These are phyloP conservation scores for Lotus japonicus DNA, from an alignment of 306 rosid species.

Conservation along the genomic window DNA sequence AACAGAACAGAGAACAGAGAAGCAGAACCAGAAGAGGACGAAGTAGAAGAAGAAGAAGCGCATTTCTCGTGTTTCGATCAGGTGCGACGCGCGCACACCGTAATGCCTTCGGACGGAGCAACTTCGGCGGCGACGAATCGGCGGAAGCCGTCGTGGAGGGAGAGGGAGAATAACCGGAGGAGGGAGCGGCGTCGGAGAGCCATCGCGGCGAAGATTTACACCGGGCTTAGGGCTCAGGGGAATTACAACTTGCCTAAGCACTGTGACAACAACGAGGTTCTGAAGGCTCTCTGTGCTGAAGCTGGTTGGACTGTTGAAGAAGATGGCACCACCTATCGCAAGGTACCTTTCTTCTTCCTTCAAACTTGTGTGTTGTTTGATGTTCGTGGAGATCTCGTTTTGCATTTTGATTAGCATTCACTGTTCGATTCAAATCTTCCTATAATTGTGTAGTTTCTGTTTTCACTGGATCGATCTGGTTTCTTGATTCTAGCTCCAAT, in stretches of 20 bases:
- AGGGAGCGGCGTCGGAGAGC: constrained; percentile 89
- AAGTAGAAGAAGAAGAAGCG: no score
- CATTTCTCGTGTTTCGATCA: constrained; percentile 63
- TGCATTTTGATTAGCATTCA: neutral
- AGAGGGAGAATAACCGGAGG: constrained; percentile 86
- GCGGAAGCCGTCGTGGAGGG: constrained; percentile 97
- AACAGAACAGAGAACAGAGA: neutral
- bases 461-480: constrained; percentile 13
- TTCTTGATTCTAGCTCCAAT: neutral
- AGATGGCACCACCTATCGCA: constrained; percentile 88
- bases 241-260: constrained; percentile 86
- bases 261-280: constrained; percentile 86
- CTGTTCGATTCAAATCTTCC: constrained; percentile 4
- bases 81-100: constrained; percentile 24
- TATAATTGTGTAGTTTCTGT: neutral
- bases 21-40: no score
- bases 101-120: constrained; percentile 83
- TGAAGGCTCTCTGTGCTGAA: constrained; percentile 78
- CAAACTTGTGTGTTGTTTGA: neutral
- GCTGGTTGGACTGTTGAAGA: constrained; percentile 98
- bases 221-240: constrained; percentile 83
- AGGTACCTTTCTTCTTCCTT: constrained; percentile 27
- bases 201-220: constrained; percentile 71
- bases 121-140: constrained; percentile 59
- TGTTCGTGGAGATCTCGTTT: constrained; percentile 21